Evolutionary conservation across 306 rosid species (phyloP).

Genomic region (Vicia faba): DNA sequence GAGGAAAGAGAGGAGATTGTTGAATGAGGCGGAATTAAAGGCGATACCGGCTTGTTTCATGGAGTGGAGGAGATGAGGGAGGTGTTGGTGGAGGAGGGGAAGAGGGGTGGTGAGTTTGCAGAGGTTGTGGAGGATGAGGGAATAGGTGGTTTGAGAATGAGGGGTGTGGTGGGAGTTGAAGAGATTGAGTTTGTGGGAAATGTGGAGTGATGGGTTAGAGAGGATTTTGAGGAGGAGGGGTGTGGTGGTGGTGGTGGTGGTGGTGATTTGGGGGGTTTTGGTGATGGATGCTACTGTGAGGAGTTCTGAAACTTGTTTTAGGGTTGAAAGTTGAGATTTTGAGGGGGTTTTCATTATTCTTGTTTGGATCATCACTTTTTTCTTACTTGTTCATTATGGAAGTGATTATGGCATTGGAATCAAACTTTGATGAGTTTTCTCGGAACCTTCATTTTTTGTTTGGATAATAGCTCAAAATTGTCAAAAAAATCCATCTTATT

Average conservation of each 20-base stretch:
- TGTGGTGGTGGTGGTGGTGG: neutral
- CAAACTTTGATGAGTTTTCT: no score
- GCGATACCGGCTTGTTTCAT: constrained; percentile 57
- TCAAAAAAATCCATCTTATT: no score
- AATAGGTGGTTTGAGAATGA: constrained; percentile 46
- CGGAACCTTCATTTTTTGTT: no score
- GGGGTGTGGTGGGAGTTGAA: constrained; percentile 48
- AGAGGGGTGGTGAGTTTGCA: constrained; percentile 40
- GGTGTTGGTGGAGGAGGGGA: constrained; percentile 42
- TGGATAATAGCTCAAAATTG: no score
- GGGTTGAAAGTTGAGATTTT: constrained; percentile 5
- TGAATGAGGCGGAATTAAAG: constrained; percentile 59
- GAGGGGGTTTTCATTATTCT: neutral
- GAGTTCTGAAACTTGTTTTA: constrained; percentile 45
- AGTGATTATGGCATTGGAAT: no score
- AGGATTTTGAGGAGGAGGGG: constrained; percentile 56
- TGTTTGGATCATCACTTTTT: no score
- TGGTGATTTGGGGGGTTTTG: constrained; percentile 34
- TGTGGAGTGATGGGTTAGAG: constrained; percentile 51
- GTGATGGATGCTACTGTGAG: constrained; percentile 66
- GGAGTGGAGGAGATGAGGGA: constrained; percentile 49
- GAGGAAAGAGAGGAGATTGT: constrained; percentile 56
- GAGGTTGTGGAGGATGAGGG: constrained; percentile 54
- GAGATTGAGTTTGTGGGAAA: constrained; percentile 68
- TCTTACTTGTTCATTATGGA: no score